phyloP scores from a whole-genome alignment of 148 eudicot species.

The Vaccinium macrocarpon region DNA sequence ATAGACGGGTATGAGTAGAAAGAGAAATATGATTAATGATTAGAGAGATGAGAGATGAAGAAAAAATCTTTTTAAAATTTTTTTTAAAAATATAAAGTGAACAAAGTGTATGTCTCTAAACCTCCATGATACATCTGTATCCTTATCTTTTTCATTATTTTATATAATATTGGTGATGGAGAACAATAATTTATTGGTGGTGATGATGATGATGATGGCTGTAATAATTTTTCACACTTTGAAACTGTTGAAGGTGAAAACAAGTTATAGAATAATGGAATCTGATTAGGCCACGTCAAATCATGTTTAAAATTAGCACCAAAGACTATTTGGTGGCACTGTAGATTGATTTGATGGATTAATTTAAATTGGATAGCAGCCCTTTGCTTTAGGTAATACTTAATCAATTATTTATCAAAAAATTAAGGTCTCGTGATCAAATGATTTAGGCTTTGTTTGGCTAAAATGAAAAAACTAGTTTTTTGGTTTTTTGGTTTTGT shows the following conservation, averaged over 20 bases:
- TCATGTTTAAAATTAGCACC: background rate
- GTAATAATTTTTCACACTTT: conserved; percentile 11
- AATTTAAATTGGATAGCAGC: background rate
- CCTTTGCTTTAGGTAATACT: background rate
- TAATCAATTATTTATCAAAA: background rate
- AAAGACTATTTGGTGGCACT: background rate
- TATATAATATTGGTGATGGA: background rate
- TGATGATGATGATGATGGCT: conserved; percentile 11
- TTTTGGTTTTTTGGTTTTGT: too few species aligned
- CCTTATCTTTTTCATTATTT: background rate
- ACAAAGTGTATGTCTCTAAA: too few species aligned
- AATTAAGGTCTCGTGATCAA: background rate
- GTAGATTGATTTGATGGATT: background rate
- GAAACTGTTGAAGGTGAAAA: conserved; percentile 4
- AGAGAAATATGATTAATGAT: too few species aligned
- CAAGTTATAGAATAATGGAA: conserved; percentile 6
- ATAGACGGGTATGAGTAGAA: too few species aligned
- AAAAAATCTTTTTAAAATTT: too few species aligned
- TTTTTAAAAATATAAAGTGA: too few species aligned
- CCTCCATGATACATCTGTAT: background rate
- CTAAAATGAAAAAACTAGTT: too few species aligned
- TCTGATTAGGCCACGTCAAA: conserved; percentile 13
- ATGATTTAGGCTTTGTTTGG: too few species aligned
- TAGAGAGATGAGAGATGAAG: too few species aligned
- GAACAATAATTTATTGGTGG: conserved; percentile 8